Evolutionary conservation across 2,329 filamentous ascomycete species (phyloP).

Genomic region (Penicillium sp.): DNA sequence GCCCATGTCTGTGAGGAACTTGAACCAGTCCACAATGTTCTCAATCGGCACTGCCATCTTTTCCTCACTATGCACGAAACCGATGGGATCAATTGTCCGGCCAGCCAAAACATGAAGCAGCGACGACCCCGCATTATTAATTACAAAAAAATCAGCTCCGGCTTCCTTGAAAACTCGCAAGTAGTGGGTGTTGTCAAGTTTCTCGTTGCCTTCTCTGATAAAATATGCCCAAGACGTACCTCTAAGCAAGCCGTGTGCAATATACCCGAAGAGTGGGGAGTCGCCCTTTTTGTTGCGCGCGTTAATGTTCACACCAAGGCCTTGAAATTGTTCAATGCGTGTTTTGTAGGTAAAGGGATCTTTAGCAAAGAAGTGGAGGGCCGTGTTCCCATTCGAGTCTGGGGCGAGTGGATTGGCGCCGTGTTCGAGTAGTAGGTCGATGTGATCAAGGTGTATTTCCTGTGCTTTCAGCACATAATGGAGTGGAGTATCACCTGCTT

Average conservation of each 20-base stretch:
- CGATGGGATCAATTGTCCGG: neutral
- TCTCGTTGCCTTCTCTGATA: neutral
- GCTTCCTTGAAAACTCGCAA: neutral
- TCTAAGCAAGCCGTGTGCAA: neutral
- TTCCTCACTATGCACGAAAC: neutral
- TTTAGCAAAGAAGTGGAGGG: neutral
- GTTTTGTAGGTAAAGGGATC: neutral
- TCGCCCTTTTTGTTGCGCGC: neutral
- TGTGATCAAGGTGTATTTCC: neutral
- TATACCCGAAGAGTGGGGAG: neutral
- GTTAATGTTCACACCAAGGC: neutral
- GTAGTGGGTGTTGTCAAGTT: neutral
- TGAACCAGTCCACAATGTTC: neutral
- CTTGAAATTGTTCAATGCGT: neutral
- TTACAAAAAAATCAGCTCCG: neutral
- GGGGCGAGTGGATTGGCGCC: constrained; percentile 5
- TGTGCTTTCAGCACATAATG: neutral
- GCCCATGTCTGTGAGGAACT: neutral
- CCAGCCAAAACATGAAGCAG: neutral
- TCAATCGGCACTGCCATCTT: neutral
- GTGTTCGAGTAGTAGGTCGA: constrained; percentile 1
- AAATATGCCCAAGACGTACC: accelerated
- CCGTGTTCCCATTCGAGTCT: constrained; percentile 7
- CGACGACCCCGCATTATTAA: neutral
- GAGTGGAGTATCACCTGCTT: neutral